Evolutionary conservation across 2,329 filamentous ascomycete species (phyloP).

Genomic region (Hypomyces perniciosus): DNA sequence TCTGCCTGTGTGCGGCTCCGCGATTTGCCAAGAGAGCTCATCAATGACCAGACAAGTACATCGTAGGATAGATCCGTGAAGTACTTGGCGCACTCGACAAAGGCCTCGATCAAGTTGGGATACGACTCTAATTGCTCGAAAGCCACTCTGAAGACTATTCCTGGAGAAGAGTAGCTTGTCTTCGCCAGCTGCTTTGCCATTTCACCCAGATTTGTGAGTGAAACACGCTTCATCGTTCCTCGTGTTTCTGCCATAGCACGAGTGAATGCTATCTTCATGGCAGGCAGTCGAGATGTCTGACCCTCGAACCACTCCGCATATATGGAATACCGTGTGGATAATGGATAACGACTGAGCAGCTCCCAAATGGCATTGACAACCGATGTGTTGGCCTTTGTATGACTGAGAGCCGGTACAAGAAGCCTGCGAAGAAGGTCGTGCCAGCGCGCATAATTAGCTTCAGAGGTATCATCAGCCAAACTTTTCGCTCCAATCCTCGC

Average conservation of each 20-base stretch:
- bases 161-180: slow-evolving; percentile 84
- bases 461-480: slow-evolving; percentile 62
- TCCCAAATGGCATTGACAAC: slow-evolving; percentile 83
- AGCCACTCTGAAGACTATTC: slow-evolving; percentile 83
- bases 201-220: slow-evolving; percentile 74
- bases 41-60: slow-evolving; percentile 84
- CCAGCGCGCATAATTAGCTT: slow-evolving; percentile 72
- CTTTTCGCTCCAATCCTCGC: slow-evolving; percentile 79
- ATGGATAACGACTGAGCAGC: slow-evolving; percentile 72
- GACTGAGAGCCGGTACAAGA: slow-evolving; percentile 80
- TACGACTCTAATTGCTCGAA: slow-evolving; percentile 90
- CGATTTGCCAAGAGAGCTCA: slow-evolving; percentile 63
- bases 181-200: slow-evolving; percentile 89
- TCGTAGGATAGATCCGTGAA: slow-evolving; percentile 92
- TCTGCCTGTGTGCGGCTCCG: slow-evolving; percentile 57
- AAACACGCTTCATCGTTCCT: slow-evolving; percentile 81
- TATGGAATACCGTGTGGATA: slow-evolving; percentile 72
- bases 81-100: slow-evolving; percentile 91
- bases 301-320: slow-evolving; percentile 92
- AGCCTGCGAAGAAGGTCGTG: slow-evolving; percentile 75
- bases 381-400: slow-evolving; percentile 77
- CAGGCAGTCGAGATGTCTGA: slow-evolving; percentile 66
- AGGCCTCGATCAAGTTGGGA: slow-evolving; percentile 87
- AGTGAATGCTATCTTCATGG: slow-evolving; percentile 73
- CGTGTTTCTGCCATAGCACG: slow-evolving; percentile 73